These are phyloP conservation scores for Austroboletus rostrupii DNA, from an alignment of 1,284 basidiomycete genomes.

Conservation along the genomic window DNA sequence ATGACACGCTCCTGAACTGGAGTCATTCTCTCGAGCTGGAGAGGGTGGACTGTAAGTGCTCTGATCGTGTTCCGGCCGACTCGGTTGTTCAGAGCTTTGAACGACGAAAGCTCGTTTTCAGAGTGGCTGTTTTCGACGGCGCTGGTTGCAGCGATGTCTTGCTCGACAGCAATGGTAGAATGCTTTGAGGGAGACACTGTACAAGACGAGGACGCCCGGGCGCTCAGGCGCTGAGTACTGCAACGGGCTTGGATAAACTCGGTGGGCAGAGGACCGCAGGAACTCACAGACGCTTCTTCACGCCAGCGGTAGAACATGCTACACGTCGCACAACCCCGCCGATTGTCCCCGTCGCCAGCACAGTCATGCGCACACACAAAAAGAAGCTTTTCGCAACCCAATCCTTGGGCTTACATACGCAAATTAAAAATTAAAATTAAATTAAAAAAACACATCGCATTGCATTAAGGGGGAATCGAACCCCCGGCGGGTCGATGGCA, in stretches of 20 bases:
- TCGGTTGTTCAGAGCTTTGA: slow-evolving; percentile 40
- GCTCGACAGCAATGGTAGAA: background rate
- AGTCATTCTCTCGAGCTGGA: slow-evolving; percentile 76
- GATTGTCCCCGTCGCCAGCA: slow-evolving; percentile 2
- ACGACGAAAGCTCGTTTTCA: slow-evolving; percentile 19
- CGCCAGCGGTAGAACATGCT: background rate
- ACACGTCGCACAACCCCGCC: background rate
- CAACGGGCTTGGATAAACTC: slow-evolving; percentile 4
- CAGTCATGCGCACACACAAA: no score
- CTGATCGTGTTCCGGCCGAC: slow-evolving; percentile 50
- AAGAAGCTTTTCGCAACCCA: no score
- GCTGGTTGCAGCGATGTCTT: background rate
- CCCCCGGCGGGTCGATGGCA: slow-evolving; percentile 65
- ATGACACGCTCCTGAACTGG: slow-evolving; percentile 83
- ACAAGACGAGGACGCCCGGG: background rate
- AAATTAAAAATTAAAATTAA: background rate
- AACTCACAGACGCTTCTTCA: slow-evolving; percentile 17
- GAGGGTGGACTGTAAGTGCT: slow-evolving; percentile 66
- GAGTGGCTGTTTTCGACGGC: background rate
- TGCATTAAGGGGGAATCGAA: slow-evolving; percentile 80
- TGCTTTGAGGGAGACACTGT: background rate
- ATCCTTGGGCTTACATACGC: background rate
- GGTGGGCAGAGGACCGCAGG: background rate
- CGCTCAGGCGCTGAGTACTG: background rate
- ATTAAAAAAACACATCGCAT: no score